Evolutionary conservation across 2,329 filamentous ascomycete species (phyloP).

Genomic region (Aaosphaeria arxii): DNA sequence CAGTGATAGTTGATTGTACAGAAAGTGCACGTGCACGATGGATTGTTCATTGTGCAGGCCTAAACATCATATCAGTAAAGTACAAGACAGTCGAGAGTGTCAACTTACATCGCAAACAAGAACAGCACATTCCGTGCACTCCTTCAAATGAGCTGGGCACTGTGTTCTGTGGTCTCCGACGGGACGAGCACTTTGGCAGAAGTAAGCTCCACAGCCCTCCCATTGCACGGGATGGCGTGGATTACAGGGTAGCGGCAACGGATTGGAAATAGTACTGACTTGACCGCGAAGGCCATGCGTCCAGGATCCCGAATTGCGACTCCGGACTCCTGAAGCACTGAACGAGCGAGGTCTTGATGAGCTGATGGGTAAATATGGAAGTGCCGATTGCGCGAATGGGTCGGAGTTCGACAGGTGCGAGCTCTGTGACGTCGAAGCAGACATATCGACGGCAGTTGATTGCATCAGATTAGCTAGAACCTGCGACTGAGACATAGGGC

Average conservation of each 20-base stretch:
- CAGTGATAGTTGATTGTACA: constrained; percentile 41
- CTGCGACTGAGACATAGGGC: constrained; percentile 35
- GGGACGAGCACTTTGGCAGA: constrained; percentile 38
- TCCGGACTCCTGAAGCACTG: constrained; percentile 35
- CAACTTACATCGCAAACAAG: constrained; percentile 41
- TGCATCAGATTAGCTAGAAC: constrained; percentile 22
- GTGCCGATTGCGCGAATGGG: constrained; percentile 18
- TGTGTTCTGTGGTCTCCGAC: constrained; percentile 37
- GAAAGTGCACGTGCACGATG: constrained; percentile 36
- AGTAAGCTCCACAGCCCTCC: constrained; percentile 43
- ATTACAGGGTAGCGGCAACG: constrained; percentile 37
- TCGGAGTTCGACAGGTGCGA: constrained; percentile 21
- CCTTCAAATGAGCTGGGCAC: constrained; percentile 35
- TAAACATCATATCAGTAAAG: constrained; percentile 12
- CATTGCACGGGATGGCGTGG: constrained; percentile 42
- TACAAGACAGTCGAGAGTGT: not conserved
- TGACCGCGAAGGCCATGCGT: constrained; percentile 20
- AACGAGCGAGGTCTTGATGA: constrained; percentile 36
- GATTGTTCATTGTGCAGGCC: constrained; percentile 29
- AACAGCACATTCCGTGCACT: constrained; percentile 39
- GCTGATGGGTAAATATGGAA: constrained; percentile 30
- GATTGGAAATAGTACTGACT: constrained; percentile 26
- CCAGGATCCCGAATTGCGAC: constrained; percentile 27
- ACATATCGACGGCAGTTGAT: constrained; percentile 25
- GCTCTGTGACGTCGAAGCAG: constrained; percentile 22